Conservation (phyloP, 495 filamentous ascomycete species). For the Trichoderma orchidacearum region DNA sequence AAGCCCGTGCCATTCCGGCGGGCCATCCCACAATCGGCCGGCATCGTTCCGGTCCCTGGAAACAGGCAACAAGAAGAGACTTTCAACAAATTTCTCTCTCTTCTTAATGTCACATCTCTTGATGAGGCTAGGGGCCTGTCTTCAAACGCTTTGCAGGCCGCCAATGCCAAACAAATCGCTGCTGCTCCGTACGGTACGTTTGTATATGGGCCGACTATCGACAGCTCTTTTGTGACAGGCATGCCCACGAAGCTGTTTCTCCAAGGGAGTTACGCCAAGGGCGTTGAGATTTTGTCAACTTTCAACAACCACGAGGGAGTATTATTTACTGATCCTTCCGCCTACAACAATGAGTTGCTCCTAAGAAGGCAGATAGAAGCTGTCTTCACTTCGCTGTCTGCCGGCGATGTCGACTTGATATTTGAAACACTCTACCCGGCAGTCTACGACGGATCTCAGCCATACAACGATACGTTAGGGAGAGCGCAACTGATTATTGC, state of each 20-base stretch:
- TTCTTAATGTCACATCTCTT: not conserved
- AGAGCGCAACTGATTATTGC: not conserved
- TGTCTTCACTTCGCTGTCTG: slow-evolving; percentile 14
- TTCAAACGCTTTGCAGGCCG: slow-evolving; percentile 19
- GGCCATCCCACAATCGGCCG: slow-evolving; percentile 9
- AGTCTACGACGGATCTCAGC: slow-evolving; percentile 2
- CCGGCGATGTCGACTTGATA: not conserved
- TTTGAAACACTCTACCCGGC: slow-evolving; percentile 3
- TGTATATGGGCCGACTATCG: slow-evolving; percentile 42
- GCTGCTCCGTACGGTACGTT: slow-evolving; percentile 32
- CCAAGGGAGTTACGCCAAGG: not conserved
- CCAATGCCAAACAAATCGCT: slow-evolving; percentile 36
- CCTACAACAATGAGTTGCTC: not conserved
- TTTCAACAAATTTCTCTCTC: not conserved
- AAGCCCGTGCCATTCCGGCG: slow-evolving; percentile 12
- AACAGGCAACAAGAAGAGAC: not conserved
- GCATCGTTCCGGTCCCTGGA: slow-evolving; percentile 5
- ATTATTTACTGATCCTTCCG: not conserved
- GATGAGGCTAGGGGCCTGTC: not conserved
- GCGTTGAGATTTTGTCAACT: not conserved
- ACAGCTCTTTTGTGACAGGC: slow-evolving; percentile 20
- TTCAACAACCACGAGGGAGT: not conserved
- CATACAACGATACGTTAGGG: not conserved
- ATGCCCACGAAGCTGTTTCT: slow-evolving; percentile 1
- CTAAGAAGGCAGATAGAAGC: not conserved